Evolutionary conservation across 2,329 filamentous ascomycete genomes (phyloP).

Genomic region (Aspergillus sp.): DNA sequence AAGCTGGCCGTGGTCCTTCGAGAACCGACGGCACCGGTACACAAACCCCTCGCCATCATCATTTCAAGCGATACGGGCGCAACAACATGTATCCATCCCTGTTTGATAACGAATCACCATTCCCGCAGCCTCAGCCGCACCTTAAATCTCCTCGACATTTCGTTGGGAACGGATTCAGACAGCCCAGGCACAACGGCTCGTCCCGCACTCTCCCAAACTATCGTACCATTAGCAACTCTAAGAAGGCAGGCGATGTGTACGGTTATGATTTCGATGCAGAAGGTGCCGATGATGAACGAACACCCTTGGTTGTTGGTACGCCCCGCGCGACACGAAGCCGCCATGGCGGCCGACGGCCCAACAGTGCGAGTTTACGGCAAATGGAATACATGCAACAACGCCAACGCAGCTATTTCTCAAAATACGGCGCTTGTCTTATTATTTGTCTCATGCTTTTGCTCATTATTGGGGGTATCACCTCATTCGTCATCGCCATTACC

Average conservation of each 20-base stretch:
- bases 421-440: slow-evolving; percentile 81
- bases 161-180: slow-evolving; percentile 51
- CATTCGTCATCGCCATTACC: slow-evolving; percentile 86
- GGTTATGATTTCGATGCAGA: slow-evolving; percentile 79
- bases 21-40: slow-evolving; percentile 54
- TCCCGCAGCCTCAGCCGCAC: slow-evolving; percentile 57
- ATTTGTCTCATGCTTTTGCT: slow-evolving; percentile 77
- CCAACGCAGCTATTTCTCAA: slow-evolving; percentile 60
- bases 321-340: slow-evolving; percentile 58
- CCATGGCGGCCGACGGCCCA: slow-evolving; percentile 47
- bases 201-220: slow-evolving; percentile 55
- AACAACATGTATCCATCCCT: slow-evolving; percentile 64
- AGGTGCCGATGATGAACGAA: slow-evolving; percentile 80
- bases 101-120: slow-evolving; percentile 74
- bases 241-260: slow-evolving; percentile 59
- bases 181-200: slow-evolving; percentile 62
- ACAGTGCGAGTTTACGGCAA: slow-evolving; percentile 58
- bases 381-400: slow-evolving; percentile 69
- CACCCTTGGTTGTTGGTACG: slow-evolving; percentile 70
- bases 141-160: slow-evolving; percentile 57
- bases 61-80: slow-evolving; percentile 75
- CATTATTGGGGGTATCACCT: slow-evolving; percentile 77
- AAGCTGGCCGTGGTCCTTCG: slow-evolving; percentile 52
- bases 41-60: slow-evolving; percentile 67
- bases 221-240: slow-evolving; percentile 40